Conservation (phyloP, 2,329 filamentous ascomycete genomes). For the Boeremia lycopersici region DNA sequence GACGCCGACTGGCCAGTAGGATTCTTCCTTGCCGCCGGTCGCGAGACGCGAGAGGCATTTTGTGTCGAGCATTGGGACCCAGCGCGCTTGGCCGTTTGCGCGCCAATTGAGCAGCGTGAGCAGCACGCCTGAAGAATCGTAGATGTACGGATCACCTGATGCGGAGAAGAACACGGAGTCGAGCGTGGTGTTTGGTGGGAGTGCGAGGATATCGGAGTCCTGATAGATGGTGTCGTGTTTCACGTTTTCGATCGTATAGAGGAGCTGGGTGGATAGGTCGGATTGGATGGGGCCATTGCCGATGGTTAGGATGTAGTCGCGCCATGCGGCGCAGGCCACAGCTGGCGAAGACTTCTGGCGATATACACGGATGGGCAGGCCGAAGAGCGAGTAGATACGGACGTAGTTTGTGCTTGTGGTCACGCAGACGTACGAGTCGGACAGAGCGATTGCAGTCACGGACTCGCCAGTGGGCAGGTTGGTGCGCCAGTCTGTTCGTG, state of each 20-base stretch:
- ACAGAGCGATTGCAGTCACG: conserved; percentile 85
- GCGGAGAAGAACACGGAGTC: conserved; percentile 92
- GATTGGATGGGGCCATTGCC: conserved; percentile 86
- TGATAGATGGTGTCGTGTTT: conserved; percentile 94
- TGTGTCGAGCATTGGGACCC: conserved; percentile 93
- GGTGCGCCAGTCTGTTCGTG: conserved; percentile 87
- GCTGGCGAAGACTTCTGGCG: conserved; percentile 88
- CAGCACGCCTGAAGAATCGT: conserved; percentile 88
- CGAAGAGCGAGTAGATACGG: conserved; percentile 90
- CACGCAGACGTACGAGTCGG: conserved; percentile 87
- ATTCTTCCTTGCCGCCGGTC: conserved; percentile 83
- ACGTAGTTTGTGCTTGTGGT: conserved; percentile 88
- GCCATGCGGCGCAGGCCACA: conserved; percentile 92
- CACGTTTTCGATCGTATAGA: conserved; percentile 94
- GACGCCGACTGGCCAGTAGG: conserved; percentile 94
- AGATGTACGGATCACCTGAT: conserved; percentile 93
- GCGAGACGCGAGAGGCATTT: conserved; percentile 80
- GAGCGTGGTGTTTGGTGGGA: conserved; percentile 75
- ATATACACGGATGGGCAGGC: conserved; percentile 86
- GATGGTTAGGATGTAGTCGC: conserved; percentile 94
- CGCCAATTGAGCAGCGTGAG: conserved; percentile 92
- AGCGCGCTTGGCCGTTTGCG: conserved; percentile 79
- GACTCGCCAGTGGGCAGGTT: conserved; percentile 85
- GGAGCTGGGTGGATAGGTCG: conserved; percentile 76
- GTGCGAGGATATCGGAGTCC: conserved; percentile 87